Base-by-base conservation (phyloP, 805 yeast genomes). In the Kodamaea neixiangensis region DNA sequence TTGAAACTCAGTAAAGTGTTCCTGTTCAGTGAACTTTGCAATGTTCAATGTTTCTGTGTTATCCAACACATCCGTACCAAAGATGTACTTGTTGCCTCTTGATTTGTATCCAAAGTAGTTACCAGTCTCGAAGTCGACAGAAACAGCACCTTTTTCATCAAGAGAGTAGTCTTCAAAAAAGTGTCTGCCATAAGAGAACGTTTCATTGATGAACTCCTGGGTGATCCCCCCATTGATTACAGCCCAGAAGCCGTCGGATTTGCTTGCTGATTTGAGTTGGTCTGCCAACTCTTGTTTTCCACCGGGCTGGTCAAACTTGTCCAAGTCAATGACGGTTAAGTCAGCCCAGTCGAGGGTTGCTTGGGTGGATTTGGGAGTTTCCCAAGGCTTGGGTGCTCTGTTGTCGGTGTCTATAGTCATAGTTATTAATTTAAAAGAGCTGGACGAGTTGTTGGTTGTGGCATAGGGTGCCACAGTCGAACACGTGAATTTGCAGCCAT, bases 31-130 rank as follows among this genome's bases (percentile, higher is more conserved):
- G 58, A 68, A 67, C 50, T 68, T 68, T 25, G 73, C 68, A 34
- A 68, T 63, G 48, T 67, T 68, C 49, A 66, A 57, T 0, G 65
- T 63, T 50, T 68, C 72, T 3, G 64, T 59, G 44, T 66, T 64
- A 46, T 68, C 72, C 17, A 45, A 52, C 3, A 67, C 68, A 3
- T 63, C 63, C 1, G 68, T 64, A 3, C 62, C 67, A 47, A 67
- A 61, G 31, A 68, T 64, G 7, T 62, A 62, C 55, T 67, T 67
- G 45, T 65, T 65, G 7, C 67, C 71, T 42, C 61, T 59, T 15
- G 59, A 60, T 47, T 67, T 68, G 57, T 61, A 72, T 14, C 70
- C 70, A 54, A 66, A 65, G 53, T 68, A 67, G 44, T 67, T 64
- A 0, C 72, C 73, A 7, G 55, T 51, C 7, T 54, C 55, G 38